Base-by-base conservation (phyloP, 2,329 filamentous ascomycete species). In the Chaetomium globosum region DNA sequence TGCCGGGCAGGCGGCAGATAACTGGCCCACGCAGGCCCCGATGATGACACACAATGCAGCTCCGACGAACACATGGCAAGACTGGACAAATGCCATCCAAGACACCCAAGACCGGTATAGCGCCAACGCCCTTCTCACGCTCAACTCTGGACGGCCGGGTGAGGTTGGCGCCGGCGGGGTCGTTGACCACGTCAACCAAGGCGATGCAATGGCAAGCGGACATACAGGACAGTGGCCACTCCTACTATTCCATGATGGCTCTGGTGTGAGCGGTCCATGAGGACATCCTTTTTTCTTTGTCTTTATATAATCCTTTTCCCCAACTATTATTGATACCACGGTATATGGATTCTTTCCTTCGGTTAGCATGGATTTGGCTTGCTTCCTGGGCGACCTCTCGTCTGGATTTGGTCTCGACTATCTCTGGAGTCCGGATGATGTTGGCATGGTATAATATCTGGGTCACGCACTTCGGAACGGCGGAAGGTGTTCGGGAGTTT, bases 81-180 rank as follows among this genome's bases (percentile, higher is more conserved):
- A 85, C 73, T 86, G 83, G 83, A 81, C 82, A 9, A 77, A 79
- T 0, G 81, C 82, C 61, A 80, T 85, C 31, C 78, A 80, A 39
- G 80, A 83, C 68, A 80, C 74, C 39, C 80, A 82, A 64, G 81
- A 83, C 53, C 77, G 80, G 28, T 84, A 81, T 72, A 81, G 80
- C 65, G 82, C 82, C 31, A 81, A 77, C 54, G 79, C 82, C 16
- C 74, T 85, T 13, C 74, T 85, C 67, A 81, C 79, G 0, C 74
- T 85, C 3, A 81, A 80, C 2, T 74, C 74, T 21, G 75, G 46
- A n/a, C 67, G 70, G 36, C 63, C 68, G 3, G 64, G 69, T 8
- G 71, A 72, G 21, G 67, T 66, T 28, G 64, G 59, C 9, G 48
- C 49, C 6, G 59, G 58, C 8, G 63, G 21, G 8, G 57, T 63